Evolutionary conservation across 2,329 filamentous ascomycete genomes (phyloP).

Genomic region (Neoarthrinium moseri): DNA sequence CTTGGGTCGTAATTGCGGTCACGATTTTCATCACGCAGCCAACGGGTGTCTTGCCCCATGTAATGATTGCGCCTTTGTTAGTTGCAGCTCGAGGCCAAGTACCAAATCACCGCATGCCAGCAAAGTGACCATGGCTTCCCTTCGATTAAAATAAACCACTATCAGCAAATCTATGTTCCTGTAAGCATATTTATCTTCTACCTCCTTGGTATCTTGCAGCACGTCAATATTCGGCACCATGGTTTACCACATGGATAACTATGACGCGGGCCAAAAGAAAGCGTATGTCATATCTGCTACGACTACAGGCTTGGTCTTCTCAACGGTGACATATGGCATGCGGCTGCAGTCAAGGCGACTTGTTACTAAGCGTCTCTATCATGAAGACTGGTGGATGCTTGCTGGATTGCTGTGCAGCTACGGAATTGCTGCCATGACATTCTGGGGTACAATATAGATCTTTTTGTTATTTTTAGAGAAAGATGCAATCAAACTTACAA

Average conservation of each 20-base stretch:
- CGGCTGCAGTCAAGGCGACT: neutral
- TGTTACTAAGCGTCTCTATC: neutral
- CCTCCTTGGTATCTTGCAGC: too few species aligned
- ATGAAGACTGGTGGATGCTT: neutral
- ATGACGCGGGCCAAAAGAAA: neutral
- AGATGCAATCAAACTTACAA: neutral
- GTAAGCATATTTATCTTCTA: too few species aligned
- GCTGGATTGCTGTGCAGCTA: neutral
- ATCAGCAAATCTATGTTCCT: too few species aligned
- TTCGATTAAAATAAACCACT: too few species aligned
- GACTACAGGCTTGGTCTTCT: neutral
- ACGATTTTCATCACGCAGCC: too few species aligned
- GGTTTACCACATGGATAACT: slow-evolving; percentile 1
- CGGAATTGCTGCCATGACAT: neutral
- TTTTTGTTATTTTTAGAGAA: neutral
- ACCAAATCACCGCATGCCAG: too few species aligned
- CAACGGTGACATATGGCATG: neutral
- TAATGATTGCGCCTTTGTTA: too few species aligned
- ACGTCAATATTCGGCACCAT: too few species aligned
- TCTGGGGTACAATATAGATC: neutral
- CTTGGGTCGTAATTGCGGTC: too few species aligned
- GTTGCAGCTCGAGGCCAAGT: too few species aligned
- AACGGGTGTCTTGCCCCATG: too few species aligned
- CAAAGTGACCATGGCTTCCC: too few species aligned
- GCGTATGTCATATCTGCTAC: neutral